Evolutionary conservation across 306 rosid species (phyloP), one percentile per base, ranked within the genome.

Genomic region (Begonia peltatifolia): DNA sequence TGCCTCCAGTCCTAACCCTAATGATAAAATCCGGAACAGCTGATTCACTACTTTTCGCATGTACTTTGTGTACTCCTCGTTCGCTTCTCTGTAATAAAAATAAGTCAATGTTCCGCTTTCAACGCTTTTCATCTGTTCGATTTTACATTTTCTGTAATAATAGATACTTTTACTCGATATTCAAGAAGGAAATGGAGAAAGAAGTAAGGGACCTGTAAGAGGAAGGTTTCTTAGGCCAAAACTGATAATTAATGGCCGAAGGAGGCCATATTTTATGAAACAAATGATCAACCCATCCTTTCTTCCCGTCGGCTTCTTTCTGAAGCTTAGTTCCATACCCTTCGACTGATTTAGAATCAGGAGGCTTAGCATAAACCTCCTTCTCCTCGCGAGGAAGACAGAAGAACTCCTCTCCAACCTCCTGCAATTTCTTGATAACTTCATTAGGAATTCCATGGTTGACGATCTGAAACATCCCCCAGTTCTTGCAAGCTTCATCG

Each of bases 211-310:
- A 80, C 94, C 94, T 76, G 87, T 87, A 87, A 41, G 83, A 68
- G 69, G 84, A 52, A 6, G 93, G 96, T 2, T 64, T 77, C 12
- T 43, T 56, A 14, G 96, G 94, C 94, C 96, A 87, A 56, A 84
- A 75, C 6, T 47, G 63, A 54, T 72, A 61, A 53, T 83, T 71
- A 30, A 83, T 53, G 43, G 74, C 56, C 5, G 90, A 66, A 63
- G 71, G 66, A 9, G 96, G 94, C 87, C 94, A 83, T 0, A 83
- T 53, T 41, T 25, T 57, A 22, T 78, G 94, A 46, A 83, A 87
- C 59, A 87, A 60, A 76, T 87, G 94, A 20, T 80, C 96, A 9
- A 80, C 90, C 96, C 96, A 87, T 0, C 84, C 90, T 55, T 74
- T 74, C 52, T 78, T 83, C 2, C 79, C 86, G 11, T 76, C 79